Evolutionary conservation across 352 stramenopile species (phyloP), one percentile per base, ranked within the genome.

Genomic region (Phytophthora europaea): DNA sequence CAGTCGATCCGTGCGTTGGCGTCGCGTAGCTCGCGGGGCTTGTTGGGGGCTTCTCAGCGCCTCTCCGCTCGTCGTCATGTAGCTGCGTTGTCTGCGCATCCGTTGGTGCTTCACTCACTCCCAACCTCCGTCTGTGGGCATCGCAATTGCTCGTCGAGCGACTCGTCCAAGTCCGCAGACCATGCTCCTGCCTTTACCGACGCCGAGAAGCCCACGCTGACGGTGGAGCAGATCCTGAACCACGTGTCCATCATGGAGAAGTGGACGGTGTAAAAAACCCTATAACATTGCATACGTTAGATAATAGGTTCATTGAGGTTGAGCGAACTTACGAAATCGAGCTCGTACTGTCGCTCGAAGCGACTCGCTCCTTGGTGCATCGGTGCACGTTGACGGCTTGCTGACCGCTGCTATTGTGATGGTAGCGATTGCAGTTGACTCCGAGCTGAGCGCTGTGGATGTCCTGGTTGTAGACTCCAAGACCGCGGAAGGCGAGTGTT

Each of bases 161-260:
- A 64, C 20, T 40, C 54, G 40, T 68, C 63, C 18, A 67, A 40
- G 23, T 10, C 5, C 33, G 0, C 5, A 52, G 31, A 0, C 28
- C 26, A 12, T 57, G 40, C 50, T 0, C 47, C 36, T 6, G 26
- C 58, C 56, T 65, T 48, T 53, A 6, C n/a, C 16, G 54, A 43
- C 31, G 45, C 31, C 34, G 15, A 71, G 28, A 50, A 47, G 55
- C 50, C 60, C 6, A 36, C 52, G 20, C 56, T 94, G 20, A 84
- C 69, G 3, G 61, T 90, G 36, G 87, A 92, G 4, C 87, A 89
- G 43, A 83, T 94, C 40, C 51, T 88, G 13, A 88, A 78, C 60
- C 89, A 96, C 60, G 76, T 95, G 52, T 86, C 88, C 10, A 70
- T 96, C 22, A 96, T 96, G 89, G 89, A 96, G 75, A 68, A 90